These are phyloP conservation scores for Paraphaeosphaeria minitans DNA, from an alignment of 2,329 filamentous ascomycete species.

Conservation along the genomic window DNA sequence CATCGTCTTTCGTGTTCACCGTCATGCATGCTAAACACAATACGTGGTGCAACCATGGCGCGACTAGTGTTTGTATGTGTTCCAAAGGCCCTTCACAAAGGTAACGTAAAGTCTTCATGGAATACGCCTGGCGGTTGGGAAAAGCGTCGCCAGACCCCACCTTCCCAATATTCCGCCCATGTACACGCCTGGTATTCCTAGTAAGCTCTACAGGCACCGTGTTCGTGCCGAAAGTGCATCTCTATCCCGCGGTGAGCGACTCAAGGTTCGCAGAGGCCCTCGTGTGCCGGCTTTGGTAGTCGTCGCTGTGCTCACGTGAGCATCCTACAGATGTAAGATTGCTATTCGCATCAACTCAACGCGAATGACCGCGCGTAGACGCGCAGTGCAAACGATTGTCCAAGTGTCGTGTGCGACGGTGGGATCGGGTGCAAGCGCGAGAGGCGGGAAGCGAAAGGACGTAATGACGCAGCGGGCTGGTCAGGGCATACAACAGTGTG, in stretches of 20 bases:
- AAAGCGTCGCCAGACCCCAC: not conserved
- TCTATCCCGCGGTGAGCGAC: not conserved
- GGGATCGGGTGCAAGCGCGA: conserved; percentile 2
- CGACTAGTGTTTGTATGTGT: no score
- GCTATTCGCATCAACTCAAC: not conserved
- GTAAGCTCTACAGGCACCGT: not conserved
- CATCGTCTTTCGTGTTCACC: no score
- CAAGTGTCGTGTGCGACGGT: not conserved
- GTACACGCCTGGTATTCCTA: not conserved
- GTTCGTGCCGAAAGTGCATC: not conserved
- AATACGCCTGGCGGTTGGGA: not conserved
- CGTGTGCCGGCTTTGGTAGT: not conserved
- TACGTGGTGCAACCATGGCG: no score
- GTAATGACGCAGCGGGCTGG: conserved; percentile 36
- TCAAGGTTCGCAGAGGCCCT: not conserved
- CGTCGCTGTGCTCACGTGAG: conserved; percentile 2
- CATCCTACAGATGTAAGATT: not conserved
- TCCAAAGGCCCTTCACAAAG: no score
- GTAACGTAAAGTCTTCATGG: no score
- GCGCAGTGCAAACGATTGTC: not conserved
- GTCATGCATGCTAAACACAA: no score
- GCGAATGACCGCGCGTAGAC: not conserved
- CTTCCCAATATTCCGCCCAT: no score
- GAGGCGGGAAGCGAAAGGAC: conserved; percentile 6
- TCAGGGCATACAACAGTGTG: conserved; percentile 19